A percentile compares a stretch with the other conserved stretches of the same genome.
These are phyloP conservation scores for Parsonsia alboflavescens DNA, from an alignment of 257 asterid species.

Conservation along the genomic window DNA sequence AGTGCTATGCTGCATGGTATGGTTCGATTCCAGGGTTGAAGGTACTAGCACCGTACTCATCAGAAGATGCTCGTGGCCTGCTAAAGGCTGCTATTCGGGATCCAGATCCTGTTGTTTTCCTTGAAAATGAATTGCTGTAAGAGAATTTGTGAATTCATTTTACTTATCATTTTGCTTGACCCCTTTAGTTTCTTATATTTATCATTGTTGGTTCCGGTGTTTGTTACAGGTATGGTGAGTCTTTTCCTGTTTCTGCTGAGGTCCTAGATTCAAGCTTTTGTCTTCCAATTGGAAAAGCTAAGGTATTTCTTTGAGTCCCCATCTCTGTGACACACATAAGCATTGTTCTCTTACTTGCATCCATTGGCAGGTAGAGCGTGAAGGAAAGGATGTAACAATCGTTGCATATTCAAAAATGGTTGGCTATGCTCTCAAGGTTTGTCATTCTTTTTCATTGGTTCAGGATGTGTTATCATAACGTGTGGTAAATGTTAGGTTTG, in stretches of 20 bases:
- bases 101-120: conserved; percentile 52
- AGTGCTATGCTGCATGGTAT: conserved; percentile 52
- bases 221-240: conserved; percentile 37
- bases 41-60: conserved; percentile 40
- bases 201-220: not conserved
- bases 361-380: conserved; percentile 30
- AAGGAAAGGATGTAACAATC: conserved; percentile 43
- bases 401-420: conserved; percentile 46
- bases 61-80: conserved; percentile 51
- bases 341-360: not conserved
- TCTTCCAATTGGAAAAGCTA: conserved; percentile 47
- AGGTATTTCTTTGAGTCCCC: conserved; percentile 24
- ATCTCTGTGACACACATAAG: not conserved
- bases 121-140: conserved; percentile 47
- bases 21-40: conserved; percentile 42
- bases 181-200: not conserved
- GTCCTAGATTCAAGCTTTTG: conserved; percentile 41
- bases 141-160: conserved; percentile 9
- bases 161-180: not conserved
- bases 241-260: conserved; percentile 42
- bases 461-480: too few relatives aligned
- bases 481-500: not conserved
- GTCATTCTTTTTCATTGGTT: conserved; percentile 6
- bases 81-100: conserved; percentile 50
- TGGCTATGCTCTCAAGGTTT: conserved; percentile 50